These are phyloP conservation scores for Fusarium domesticum DNA, from an alignment of 2,329 filamentous ascomycete genomes.

Conservation along the genomic window DNA sequence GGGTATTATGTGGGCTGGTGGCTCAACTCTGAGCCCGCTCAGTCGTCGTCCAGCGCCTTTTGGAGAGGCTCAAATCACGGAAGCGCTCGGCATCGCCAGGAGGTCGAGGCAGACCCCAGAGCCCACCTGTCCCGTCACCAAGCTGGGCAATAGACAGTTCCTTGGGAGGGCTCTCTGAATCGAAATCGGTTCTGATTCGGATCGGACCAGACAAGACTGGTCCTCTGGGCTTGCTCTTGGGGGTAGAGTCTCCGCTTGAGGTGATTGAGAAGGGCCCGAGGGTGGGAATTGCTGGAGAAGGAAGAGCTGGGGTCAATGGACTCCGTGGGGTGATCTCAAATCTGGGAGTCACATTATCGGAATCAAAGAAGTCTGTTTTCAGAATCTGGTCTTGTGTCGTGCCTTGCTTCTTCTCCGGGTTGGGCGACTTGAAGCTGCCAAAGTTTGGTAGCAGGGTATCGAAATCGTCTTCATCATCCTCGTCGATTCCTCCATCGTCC, in stretches of 20 bases:
- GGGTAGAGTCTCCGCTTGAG: constrained; percentile 16
- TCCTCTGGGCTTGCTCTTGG: constrained; percentile 22
- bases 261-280: constrained; percentile 21
- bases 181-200: constrained; percentile 34
- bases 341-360: constrained; percentile 9
- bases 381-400: not conserved
- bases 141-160: constrained; percentile 36
- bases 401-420: constrained; percentile 14
- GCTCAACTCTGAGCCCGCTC: constrained; percentile 36
- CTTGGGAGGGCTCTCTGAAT: constrained; percentile 31
- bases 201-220: constrained; percentile 37
- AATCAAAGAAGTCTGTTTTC: constrained; percentile 7
- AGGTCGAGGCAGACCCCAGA: constrained; percentile 44
- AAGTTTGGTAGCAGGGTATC: constrained; percentile 53
- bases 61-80: constrained; percentile 45
- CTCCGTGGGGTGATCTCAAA: constrained; percentile 20
- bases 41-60: constrained; percentile 56
- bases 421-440: constrained; percentile 33
- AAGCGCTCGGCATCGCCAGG: constrained; percentile 45
- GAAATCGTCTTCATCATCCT: constrained; percentile 43
- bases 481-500: constrained; percentile 47
- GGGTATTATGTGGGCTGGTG: constrained; percentile 5
- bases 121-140: constrained; percentile 40
- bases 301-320: constrained; percentile 19
- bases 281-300: constrained; percentile 21